Conservation (phyloP, 2,329 filamentous ascomycete genomes). For the Trichoderma asperellum region DNA sequence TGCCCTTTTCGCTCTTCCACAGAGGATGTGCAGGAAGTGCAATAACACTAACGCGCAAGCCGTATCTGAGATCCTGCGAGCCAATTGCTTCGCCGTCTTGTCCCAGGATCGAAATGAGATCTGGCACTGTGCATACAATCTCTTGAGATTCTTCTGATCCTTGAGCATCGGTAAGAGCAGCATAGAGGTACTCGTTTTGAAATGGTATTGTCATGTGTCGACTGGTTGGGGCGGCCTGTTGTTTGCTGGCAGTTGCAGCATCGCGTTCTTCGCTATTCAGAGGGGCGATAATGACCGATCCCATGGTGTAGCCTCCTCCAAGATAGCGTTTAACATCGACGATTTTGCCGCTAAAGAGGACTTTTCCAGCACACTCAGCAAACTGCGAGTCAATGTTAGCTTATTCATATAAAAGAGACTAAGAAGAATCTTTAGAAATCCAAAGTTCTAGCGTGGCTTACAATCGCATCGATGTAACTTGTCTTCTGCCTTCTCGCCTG, state of each 20-base stretch:
- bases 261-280: constrained; percentile 40
- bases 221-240: constrained; percentile 31
- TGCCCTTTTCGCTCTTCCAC: constrained; percentile 49
- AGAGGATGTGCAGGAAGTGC: constrained; percentile 54
- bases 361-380: constrained; percentile 41
- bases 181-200: constrained; percentile 49
- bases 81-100: constrained; percentile 55
- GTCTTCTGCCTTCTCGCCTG: constrained; percentile 38
- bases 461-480: constrained; percentile 38
- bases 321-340: constrained; percentile 46
- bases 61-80: constrained; percentile 56
- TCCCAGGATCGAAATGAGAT: constrained; percentile 44
- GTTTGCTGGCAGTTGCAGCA: constrained; percentile 28
- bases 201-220: constrained; percentile 46
- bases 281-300: constrained; percentile 43
- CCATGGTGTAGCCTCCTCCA: constrained; percentile 48
- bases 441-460: constrained; percentile 23
- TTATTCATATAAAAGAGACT: background rate
- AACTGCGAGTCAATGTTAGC: constrained; percentile 32
- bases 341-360: constrained; percentile 48
- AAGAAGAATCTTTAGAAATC: background rate
- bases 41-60: constrained; percentile 54
- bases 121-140: constrained; percentile 44
- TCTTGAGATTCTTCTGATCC: constrained; percentile 39
- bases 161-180: constrained; percentile 40